Conservation (phyloP, 768 basidiomycete species). For the Floccularia luteovirens region DNA sequence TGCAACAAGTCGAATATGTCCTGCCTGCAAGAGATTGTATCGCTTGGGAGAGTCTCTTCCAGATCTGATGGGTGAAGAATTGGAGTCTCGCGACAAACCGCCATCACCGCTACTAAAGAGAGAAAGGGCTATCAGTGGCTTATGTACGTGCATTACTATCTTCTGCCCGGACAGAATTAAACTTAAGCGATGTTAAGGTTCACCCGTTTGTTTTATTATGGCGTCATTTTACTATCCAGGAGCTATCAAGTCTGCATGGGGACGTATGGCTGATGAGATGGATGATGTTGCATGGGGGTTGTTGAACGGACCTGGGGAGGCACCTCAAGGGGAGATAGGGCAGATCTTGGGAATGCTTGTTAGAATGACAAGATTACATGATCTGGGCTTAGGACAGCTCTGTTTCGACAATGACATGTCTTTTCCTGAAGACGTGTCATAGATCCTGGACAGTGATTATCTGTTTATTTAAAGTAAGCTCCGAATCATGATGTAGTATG, state of each 20-base stretch:
- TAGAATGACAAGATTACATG: slow-evolving; percentile 69
- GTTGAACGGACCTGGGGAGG: slow-evolving; percentile 38
- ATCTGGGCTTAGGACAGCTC: slow-evolving; percentile 66
- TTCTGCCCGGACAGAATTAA: background rate
- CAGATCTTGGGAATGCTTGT: slow-evolving; percentile 52
- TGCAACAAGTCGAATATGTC: slow-evolving; percentile 61
- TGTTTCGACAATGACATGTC: slow-evolving; percentile 27
- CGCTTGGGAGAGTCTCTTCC: slow-evolving; percentile 58
- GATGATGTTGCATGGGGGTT: slow-evolving; percentile 58
- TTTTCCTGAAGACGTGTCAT: no score
- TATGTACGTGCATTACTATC: slow-evolving; percentile 49
- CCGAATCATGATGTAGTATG: no score
- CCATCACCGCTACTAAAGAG: slow-evolving; percentile 32
- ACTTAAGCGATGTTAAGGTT: slow-evolving; percentile 38
- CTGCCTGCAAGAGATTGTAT: slow-evolving; percentile 70
- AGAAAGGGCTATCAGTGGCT: slow-evolving; percentile 69
- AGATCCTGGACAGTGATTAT: no score
- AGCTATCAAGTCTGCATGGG: slow-evolving; percentile 64
- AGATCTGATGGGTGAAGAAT: slow-evolving; percentile 26
- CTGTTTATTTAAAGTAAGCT: no score
- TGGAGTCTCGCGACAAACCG: slow-evolving; percentile 8
- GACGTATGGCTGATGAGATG: slow-evolving; percentile 59
- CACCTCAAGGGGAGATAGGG: slow-evolving; percentile 25
- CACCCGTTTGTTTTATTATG: slow-evolving; percentile 68
- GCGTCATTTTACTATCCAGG: slow-evolving; percentile 59